Conservation (phyloP, 1,284 basidiomycete genomes). For the Ustilago xerochloae region DNA sequence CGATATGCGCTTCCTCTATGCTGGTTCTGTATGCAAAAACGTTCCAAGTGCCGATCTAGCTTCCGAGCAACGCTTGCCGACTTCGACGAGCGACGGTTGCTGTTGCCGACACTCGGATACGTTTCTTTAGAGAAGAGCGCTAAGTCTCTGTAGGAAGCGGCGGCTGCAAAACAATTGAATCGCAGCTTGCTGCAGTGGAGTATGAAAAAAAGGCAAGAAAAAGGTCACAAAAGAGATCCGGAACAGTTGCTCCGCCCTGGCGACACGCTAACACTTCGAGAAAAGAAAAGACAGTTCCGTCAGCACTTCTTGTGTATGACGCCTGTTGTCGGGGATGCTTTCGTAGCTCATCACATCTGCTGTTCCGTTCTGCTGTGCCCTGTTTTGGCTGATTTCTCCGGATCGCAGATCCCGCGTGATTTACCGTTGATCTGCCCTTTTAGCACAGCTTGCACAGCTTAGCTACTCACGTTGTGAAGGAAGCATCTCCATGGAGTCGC, state of each 20-base stretch:
- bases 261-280: background rate
- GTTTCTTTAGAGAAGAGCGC: background rate
- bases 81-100: no score
- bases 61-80: background rate
- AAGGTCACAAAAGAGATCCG: background rate
- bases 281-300: background rate
- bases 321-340: background rate
- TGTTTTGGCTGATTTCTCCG: no score
- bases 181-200: background rate
- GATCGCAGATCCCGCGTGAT: background rate
- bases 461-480: no score
- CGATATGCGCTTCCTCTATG: no score
- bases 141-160: background rate
- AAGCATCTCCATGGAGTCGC: background rate
- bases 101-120: background rate
- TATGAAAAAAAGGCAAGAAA: background rate
- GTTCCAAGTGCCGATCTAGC: background rate
- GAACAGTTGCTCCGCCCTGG: constrained; percentile 2
- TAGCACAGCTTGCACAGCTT: background rate
- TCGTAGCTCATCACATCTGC: no score
- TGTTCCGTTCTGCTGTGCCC: no score
- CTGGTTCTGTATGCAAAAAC: no score
- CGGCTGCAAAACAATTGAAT: no score
- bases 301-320: background rate
- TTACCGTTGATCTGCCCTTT: background rate